These are phyloP conservation scores for Vinca major DNA, from an alignment of 305 asterid species.

Conservation along the genomic window DNA sequence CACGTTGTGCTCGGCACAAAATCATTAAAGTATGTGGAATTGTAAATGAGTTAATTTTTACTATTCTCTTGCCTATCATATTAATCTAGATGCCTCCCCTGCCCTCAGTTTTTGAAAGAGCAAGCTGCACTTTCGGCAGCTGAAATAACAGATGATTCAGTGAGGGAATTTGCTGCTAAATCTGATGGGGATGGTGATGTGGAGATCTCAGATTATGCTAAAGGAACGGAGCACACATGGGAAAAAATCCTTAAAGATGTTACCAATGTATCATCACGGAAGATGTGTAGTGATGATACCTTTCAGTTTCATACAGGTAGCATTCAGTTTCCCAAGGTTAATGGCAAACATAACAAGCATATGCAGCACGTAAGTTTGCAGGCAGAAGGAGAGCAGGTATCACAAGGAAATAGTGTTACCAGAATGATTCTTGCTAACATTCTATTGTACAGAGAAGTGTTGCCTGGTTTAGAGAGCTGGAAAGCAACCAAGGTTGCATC, in stretches of 20 bases:
- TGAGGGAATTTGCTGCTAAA: constrained; percentile 60
- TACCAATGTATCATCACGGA: constrained; percentile 44
- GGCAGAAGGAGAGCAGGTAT: constrained; percentile 52
- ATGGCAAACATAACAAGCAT: constrained; percentile 70
- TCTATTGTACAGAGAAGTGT: constrained; percentile 59
- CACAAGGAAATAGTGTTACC: constrained; percentile 77
- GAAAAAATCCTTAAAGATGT: constrained; percentile 51
- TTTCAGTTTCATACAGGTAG: constrained; percentile 39
- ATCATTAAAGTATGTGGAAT: constrained; percentile 57
- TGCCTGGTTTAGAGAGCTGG: constrained; percentile 79
- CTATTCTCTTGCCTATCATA: constrained; percentile 1
- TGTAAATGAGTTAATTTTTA: constrained; percentile 1
- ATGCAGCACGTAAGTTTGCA: constrained; percentile 63
- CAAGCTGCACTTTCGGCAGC: constrained; percentile 79
- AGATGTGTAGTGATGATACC: constrained; percentile 33
- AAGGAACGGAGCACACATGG: constrained; percentile 52
- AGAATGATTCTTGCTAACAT: constrained; percentile 61
- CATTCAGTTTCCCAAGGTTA: constrained; percentile 45
- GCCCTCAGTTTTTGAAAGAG: constrained; percentile 74
- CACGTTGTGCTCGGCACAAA: constrained; percentile 91
- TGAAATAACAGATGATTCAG: constrained; percentile 72
- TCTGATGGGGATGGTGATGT: constrained; percentile 46
- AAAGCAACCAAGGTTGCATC: constrained; percentile 55
- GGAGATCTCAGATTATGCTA: constrained; percentile 36
- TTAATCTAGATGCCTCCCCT: constrained; percentile 16